Base-by-base conservation (phyloP, 1,284 basidiomycete genomes). In the Golubevia sp. region DNA sequence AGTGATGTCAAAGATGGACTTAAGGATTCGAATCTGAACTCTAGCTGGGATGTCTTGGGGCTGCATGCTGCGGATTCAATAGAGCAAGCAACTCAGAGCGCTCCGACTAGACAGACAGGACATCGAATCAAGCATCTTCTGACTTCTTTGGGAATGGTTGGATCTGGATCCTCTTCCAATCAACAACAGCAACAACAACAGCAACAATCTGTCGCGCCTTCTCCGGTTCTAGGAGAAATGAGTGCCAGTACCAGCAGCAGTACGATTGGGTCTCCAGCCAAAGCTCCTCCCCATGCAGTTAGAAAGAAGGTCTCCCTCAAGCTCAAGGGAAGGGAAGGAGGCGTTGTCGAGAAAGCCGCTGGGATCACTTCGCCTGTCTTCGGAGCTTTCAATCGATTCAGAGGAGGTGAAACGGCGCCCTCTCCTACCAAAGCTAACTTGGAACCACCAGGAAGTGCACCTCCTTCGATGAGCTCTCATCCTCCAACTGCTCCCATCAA, bases 71-170 rank as follows among this genome's bases (percentile, higher is more conserved):
- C 30, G 11, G 30, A 34, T 11, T 34, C 30, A 11, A 34, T 11
- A 5, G 30, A 34, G 4, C 30, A 34, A 34, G 21, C 5, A 4
- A 3, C 11, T 52, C 50, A 26, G 11, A 23, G 11, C 21, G 25
- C 50, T 23, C 11, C 25, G 20, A 48, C 60, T 4, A 54, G 61
- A 25, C 63, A 66, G 27, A 30, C 60, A 15, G 60, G 63, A 3
- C 30, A 58, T 34, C 55, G 58, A 27, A 18, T 66, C 24, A 66
- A 63, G 52, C 57, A 21, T n/a, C 23, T 66, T 3, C 26, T 66
- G 11, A 55, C 52, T 6, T 55, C 53, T 1, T 49, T 66, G 38
- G 63, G 63, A 20, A 23, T n/a, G 26, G 30, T 34, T 34, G 30
- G 30, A 3, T 3, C 5, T 34, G 30, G 30, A 3, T 34, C 30